Base-by-base conservation (phyloP, 768 basidiomycete species). In the Dentipellis sp. region DNA sequence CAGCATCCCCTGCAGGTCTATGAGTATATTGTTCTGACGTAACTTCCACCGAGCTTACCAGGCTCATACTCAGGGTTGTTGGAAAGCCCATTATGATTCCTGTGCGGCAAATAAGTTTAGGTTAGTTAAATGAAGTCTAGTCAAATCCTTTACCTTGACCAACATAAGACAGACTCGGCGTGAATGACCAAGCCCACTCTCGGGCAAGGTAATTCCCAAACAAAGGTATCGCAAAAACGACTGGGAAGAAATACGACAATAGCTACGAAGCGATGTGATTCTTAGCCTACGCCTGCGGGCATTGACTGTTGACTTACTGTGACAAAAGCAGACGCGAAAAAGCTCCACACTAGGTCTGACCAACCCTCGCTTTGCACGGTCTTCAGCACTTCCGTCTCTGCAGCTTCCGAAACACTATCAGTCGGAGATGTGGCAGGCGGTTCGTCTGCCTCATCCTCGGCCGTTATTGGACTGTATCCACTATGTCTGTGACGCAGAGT, bases 31-130 rank as follows among this genome's bases (percentile, higher is more conserved):
- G 48, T 23, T n/a, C 49, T 62, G 45, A 6, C 39, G 58, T 22
- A 16, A 16, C 16, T 10, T 22, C 52, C 58, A 38, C 12, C 12
- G 16, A 19, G 68, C 77, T 65, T 63, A 90, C 91, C 56, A 93
- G 69, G 62, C 86, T 94, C 94, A 98, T 97, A 66, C 88, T 90
- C 37, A 94, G 64, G 0, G 94, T 94, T 0, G 92, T 95, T 0
- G 93, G 88, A 64, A 94, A 91, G 4, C 94, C 95, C 95, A 98
- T 98, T 63, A 97, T 97, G 58, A 97, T 93, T 5, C 93, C 90
- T 86, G 53, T 3, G 29, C 29, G 6, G 29, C 3, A 6, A 29
- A 38, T 23, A 37, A 19, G 23, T 54, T 50, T 23, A 37, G 16
- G 23, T 54, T 50, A n/a, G 14, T 53, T 21, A 55, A 53, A 52